Conservation (phyloP, 2,329 filamentous ascomycete genomes). For the Verruconis gallopava region DNA sequence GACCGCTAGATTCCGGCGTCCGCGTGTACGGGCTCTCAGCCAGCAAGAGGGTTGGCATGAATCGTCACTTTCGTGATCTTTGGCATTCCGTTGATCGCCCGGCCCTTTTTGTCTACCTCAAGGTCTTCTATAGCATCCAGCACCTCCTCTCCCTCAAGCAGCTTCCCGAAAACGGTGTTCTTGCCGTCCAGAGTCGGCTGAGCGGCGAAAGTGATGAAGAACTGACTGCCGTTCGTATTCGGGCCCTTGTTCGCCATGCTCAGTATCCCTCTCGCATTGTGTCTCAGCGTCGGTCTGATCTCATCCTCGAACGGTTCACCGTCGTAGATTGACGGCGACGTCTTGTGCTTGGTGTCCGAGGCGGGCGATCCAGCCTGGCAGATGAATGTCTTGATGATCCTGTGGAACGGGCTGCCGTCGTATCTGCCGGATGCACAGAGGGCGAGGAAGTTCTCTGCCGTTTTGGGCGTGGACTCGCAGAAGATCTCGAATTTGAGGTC, state of each 20-base stretch:
- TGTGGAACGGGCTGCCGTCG: slow-evolving; percentile 62
- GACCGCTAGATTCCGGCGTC: too few relatives aligned
- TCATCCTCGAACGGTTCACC: slow-evolving; percentile 62
- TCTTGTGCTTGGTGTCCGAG: slow-evolving; percentile 42
- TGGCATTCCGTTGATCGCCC: slow-evolving; percentile 50
- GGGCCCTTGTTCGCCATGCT: slow-evolving; percentile 72
- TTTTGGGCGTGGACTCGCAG: slow-evolving; percentile 88
- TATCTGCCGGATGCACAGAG: slow-evolving; percentile 73
- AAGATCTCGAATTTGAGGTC: slow-evolving; percentile 94
- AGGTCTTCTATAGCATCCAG: slow-evolving; percentile 59
- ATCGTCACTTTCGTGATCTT: slow-evolving; percentile 58
- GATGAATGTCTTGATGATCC: slow-evolving; percentile 72
- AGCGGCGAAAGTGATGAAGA: slow-evolving; percentile 67
- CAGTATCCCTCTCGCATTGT: slow-evolving; percentile 55
- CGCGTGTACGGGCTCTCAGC: slow-evolving; percentile 13
- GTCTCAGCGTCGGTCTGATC: slow-evolving; percentile 56
- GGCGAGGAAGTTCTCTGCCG: slow-evolving; percentile 85
- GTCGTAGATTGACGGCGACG: slow-evolving; percentile 45
- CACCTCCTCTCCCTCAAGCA: slow-evolving; percentile 44
- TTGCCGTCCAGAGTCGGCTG: slow-evolving; percentile 71
- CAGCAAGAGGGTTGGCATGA: slow-evolving; percentile 68
- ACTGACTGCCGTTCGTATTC: slow-evolving; percentile 64
- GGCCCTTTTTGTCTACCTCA: slow-evolving; percentile 64
- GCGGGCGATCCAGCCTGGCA: slow-evolving; percentile 55
- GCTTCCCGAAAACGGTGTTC: slow-evolving; percentile 72